These are phyloP conservation scores for Pichia sp. DNA, from an alignment of 1,139 yeast genomes.

Conservation along the genomic window DNA sequence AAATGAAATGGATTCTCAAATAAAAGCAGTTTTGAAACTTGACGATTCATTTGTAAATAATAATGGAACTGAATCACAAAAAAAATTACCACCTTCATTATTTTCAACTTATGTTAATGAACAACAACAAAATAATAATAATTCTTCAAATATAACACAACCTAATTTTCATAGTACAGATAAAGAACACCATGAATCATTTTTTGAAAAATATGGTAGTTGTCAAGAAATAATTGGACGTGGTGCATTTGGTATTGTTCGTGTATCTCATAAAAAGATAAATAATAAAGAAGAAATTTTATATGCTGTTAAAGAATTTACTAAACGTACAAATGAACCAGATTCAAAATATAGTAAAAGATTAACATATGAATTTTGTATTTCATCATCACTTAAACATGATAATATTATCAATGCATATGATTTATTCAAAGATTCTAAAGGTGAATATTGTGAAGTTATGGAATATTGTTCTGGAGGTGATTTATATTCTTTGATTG, in stretches of 20 bases:
- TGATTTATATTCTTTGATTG: conserved; percentile 78
- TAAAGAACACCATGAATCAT: conserved; percentile 25
- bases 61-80: background rate
- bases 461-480: conserved; percentile 98
- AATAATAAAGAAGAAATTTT: conserved; percentile 43
- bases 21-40: conserved; percentile 17
- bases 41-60: background rate
- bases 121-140: conserved; percentile 8
- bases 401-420: conserved; percentile 77
- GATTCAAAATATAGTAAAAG: conserved; percentile 60
- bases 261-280: conserved; percentile 54
- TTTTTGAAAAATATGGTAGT: conserved; percentile 67
- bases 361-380: conserved; percentile 78
- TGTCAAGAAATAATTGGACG: conserved; percentile 78
- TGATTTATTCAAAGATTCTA: conserved; percentile 82
- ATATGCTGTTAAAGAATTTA: conserved; percentile 81
- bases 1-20: conserved; percentile 24
- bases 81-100: conserved; percentile 60
- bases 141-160: background rate
- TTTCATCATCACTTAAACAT: conserved; percentile 74
- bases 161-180: conserved; percentile 5
- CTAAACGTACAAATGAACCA: conserved; percentile 49
- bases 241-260: conserved; percentile 82
- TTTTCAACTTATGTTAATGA: conserved; percentile 51
- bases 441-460: conserved; percentile 91